These are phyloP conservation scores for Populus trichocarpa DNA, from an alignment of 441 rosid genomes.

Conservation along the genomic window DNA sequence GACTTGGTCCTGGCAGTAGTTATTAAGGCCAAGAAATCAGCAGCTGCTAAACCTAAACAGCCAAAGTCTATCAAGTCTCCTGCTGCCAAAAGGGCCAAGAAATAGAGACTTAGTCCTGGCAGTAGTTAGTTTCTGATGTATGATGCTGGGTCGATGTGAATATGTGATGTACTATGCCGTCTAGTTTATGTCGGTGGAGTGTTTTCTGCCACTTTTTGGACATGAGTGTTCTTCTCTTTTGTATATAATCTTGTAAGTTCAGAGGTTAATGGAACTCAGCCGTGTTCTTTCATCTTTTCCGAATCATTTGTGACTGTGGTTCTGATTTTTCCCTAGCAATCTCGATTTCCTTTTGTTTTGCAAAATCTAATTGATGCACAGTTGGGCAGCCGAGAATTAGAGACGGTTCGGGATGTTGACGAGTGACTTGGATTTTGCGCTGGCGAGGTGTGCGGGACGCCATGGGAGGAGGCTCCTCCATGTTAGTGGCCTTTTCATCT, in stretches of 20 bases:
- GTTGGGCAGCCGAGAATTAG: neutral
- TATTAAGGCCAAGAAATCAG: slow-evolving; percentile 41
- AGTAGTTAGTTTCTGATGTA: neutral
- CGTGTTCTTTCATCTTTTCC: neutral
- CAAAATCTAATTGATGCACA: neutral
- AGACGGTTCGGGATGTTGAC: neutral
- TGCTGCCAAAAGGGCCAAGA: slow-evolving; percentile 51
- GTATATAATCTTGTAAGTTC: neutral
- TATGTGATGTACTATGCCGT: neutral
- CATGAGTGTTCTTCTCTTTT: neutral
- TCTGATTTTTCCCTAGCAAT: neutral
- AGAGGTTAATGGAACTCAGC: neutral
- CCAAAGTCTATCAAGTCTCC: slow-evolving; percentile 67
- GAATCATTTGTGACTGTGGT: neutral
- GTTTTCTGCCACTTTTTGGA: neutral
- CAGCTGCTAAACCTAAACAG: slow-evolving; percentile 57
- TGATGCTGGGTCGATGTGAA: neutral
- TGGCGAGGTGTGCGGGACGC: too few relatives aligned
- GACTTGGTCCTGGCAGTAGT: neutral
- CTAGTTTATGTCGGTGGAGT: neutral
- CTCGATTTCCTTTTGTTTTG: neutral
- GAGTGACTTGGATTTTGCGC: neutral
- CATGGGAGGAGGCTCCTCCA: too few relatives aligned
- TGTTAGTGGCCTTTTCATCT: too few relatives aligned
- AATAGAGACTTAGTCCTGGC: neutral